Evolutionary conservation across 2,329 filamentous ascomycete genomes (phyloP), one percentile per base, ranked within the genome.

Genomic region (Xylariaceae sp.): DNA sequence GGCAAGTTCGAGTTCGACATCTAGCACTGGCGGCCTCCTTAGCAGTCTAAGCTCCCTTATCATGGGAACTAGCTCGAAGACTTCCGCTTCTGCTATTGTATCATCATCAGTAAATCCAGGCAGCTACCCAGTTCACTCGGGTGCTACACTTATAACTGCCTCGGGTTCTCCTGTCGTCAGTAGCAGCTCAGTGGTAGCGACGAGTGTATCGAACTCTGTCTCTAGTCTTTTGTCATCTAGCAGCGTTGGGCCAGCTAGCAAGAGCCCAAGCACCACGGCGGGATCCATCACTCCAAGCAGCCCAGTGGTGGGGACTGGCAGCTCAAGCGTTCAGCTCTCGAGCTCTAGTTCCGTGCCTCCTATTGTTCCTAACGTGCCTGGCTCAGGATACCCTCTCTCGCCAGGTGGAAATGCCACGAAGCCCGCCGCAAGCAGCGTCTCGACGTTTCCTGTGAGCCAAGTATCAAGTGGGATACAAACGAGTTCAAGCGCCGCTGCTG

Each of bases 21-120:
- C 59, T 43, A 61, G 54, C 26, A 59, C 61, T 7, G 50, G 60
- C 12, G 66, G 65, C 3, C 50, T 68, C 8, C 48, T 67, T 27
- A 68, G 66, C 48, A 68, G 65, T 49, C 26, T 68, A 32, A 69
- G 67, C 53, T 69, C 66, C 6, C 48, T 58, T 4, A 53, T 68
- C 39, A 50, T 68, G 12, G 67, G 65, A 19, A 61, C 62, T 29
- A 63, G 52, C 29, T 49, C 50, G 61, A 50, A 19, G 55, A 40
- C 12, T 26, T 31, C 44, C 35, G 54, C 35, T 11, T 7, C 8
- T 30, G 42, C n/a, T 12, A 47, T 26, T 40, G 32, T 27, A 37
- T 50, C 35, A 2, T 31, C 55, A 30, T 50, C 35, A 2, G 27
- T 51, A n/a, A 45, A 3, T 6, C 37, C 39, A 4, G 4, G 41